phyloP scores from a whole-genome alignment of 73 alveolate species.

The Effrenium voratum region DNA sequence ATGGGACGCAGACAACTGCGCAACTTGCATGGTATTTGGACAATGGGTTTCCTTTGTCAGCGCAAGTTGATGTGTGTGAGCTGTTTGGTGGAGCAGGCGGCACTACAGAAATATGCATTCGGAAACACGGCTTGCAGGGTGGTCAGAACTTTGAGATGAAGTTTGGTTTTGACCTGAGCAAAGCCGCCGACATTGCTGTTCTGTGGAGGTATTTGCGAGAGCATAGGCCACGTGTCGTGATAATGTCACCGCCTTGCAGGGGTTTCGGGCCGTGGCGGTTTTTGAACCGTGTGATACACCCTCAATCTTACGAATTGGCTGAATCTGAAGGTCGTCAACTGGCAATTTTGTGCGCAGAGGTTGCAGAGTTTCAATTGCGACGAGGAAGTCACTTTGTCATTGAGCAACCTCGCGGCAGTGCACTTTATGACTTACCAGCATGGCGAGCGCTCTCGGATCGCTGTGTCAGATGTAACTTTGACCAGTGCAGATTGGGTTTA shows the following conservation, averaged over 20 bases:
- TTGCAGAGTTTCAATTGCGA: neutral
- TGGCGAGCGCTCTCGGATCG: neutral
- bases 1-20: too few relatives aligned
- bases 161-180: neutral
- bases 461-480: neutral
- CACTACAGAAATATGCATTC: neutral
- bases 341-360: neutral
- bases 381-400: neutral
- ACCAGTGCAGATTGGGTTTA: conserved; percentile 21
- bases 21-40: too few relatives aligned
- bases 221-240: neutral
- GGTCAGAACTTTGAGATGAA: neutral
- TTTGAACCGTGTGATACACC: neutral
- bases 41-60: neutral
- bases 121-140: neutral
- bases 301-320: neutral
- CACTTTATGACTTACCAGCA: neutral
- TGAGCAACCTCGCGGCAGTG: conserved; percentile 35
- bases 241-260: conserved; percentile 46
- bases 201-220: neutral
- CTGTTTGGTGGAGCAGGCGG: conserved; percentile 35
- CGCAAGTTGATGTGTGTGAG: neutral
- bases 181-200: neutral
- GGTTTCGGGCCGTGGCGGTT: neutral
- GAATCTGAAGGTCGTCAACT: neutral